Evolutionary conservation across 176 grass and related monocot species (phyloP), one percentile per base, ranked within the genome.

Genomic region (Carex myosuroides): DNA sequence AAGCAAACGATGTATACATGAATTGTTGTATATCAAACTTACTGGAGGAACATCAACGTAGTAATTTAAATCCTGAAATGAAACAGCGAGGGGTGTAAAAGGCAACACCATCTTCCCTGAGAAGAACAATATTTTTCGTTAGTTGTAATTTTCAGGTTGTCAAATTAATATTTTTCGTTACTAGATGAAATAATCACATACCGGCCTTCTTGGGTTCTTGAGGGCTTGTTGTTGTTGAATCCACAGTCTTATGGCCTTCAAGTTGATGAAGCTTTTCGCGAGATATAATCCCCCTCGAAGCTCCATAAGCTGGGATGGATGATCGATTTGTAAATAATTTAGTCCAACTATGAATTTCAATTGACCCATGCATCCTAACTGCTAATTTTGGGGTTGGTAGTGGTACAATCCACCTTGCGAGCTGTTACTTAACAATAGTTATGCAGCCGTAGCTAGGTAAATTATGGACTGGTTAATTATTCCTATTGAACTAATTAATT

Each of bases 31-130:
- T 75, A 53, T 50, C 17, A 44, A 18, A 70, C 63, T 84, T 94
- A 97, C 94, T 84, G 3, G n/a, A 35, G 94, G 90, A 58, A 87
- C 83, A 13, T 94, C 90, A 46, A 97, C 87, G 21, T 92, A 94
- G 84, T 97, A 97, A 80, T 91, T 97, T 63, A 97, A 87, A 80
- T 97, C 85, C n/a, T 90, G 80, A 80, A 94, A 94, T 63, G 89
- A 87, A 79, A 97, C 79, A 77, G 81, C 85, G 64, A 97, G 85
- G 18, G 94, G 90, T 84, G 87, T 94, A 84, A 94, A 92, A 85
- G 92, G 94, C 59, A 97, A 85, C 73, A 88, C 92, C 87, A 95
- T 91, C 76, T 84, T 95, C 48, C 87, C 93, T 95, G 85, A 52
- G 70, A 77, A 75, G 50, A 82, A 77, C 35, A 52, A 53, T 52